Base-by-base conservation (phyloP, 1,284 basidiomycete species). In the Pisolithus thermaeus region DNA sequence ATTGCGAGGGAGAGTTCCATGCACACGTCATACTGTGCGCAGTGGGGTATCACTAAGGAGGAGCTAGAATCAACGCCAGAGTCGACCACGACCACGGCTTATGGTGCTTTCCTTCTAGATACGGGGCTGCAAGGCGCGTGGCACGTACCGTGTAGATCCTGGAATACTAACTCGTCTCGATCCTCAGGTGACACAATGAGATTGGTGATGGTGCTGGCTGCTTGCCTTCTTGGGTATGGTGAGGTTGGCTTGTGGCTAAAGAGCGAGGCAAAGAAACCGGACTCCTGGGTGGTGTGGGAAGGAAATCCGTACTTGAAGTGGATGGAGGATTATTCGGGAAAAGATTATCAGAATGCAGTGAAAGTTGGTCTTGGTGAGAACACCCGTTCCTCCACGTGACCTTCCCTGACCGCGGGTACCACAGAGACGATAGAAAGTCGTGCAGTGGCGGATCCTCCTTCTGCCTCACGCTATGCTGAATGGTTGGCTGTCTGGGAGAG, bases 211-310 rank as follows among this genome's bases (percentile, higher is more conserved):
- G 90, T 91, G 0, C 79, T 95, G 2, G 82, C 87, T 16, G 87
- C 90, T 4, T 98, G 95, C 66, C 74, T 97, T 12, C 71, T 97
- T 0, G 95, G 95, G 0, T 98, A 97, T 62, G 95, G 92, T n/a
- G 91, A 97, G 66, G 90, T 96, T 0, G 95, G 93, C 0, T 71
- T 91, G 39, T 95, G 82, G 87, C 71, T 90, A 44, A 79, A 78
- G 66, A 78, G 73, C 47, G 76, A 85, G 55, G 75, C 83, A 1
- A 59, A 64, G 22, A 64, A 66, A 28, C 74, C 76, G 1, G 66
- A 75, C 36, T 74, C 70, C 40, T 80, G 81, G 74, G 80, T 87
- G 1, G 67, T 73, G 36, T 64, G 81, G 47, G 78, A 85, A 6
- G 78, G 76, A 1, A 94, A 94, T 61, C 79, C 80, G 7, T 94